Evolutionary conservation across 441 rosid genomes (phyloP), one percentile per base, ranked within the genome.

Genomic region (Breynia disticha): DNA sequence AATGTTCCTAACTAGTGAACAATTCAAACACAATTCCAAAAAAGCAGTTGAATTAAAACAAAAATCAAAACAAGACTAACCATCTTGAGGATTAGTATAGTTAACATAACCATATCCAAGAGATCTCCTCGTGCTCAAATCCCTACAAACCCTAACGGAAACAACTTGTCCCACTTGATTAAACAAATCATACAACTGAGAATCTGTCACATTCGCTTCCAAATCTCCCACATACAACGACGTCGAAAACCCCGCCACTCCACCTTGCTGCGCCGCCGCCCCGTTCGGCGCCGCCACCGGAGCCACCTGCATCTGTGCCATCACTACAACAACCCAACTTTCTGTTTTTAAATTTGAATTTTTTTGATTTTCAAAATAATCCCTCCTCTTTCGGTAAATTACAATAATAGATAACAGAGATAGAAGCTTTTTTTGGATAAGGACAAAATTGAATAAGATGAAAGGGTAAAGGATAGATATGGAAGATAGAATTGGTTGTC

Each of bases 191-290:
- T 72, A 86, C 46, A 86, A 80, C 71, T 86, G 95, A n/a, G 90
- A 75, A 22, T 86, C 95, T 3, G 85, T 76, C 61, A 84, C 85
- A 46, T 63, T 86, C 6, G 45, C 16, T 46, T 89, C 95, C 67
- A 88, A 76, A 82, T 89, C 97, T 42, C 97, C 97, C 1, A 86
- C 93, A 42, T 86, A 89, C 16, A 89, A 83, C 60, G 95, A 86
- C 15, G 90, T 86, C 46, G 93, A 86, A 11, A 50, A 19, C 50
- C 68, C 67, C 41, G 55, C 70, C 59, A 72, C 75, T 49, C 75
- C 79, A 50, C 72, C 68, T 46, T 64, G 78, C 39, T 59, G 64
- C 54, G 80, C 81, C 53, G 69, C 71, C 13, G 55, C 76, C 0
- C 73, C 20, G 75, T 73, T 73, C 76, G 83, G 57, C 71, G 77